Conservation (phyloP, 345 rosid species). For the Aegle marmelos region DNA sequence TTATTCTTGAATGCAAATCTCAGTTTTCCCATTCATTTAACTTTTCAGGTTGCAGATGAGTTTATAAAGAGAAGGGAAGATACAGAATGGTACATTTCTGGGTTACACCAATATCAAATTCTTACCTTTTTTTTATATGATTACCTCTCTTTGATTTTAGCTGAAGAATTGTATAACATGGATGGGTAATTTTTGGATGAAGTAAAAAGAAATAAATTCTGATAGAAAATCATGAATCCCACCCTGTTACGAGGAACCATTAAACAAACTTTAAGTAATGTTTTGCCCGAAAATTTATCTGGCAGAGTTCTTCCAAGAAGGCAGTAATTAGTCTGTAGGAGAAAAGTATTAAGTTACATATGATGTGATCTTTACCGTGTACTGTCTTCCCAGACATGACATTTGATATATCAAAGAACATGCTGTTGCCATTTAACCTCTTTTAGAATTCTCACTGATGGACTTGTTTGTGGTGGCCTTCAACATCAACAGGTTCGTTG, state of each 20-base stretch:
- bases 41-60: constrained; percentile 88
- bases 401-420: background rate
- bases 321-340: background rate
- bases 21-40: background rate
- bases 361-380: background rate
- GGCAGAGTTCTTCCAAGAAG: background rate
- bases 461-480: constrained; percentile 8
- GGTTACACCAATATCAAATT: background rate
- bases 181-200: background rate
- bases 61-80: constrained; percentile 87
- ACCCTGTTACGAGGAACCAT: background rate
- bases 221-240: constrained; percentile 1
- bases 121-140: background rate
- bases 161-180: background rate
- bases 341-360: background rate
- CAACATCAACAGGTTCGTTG: constrained; percentile 70
- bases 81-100: constrained; percentile 68
- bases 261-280: background rate
- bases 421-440: background rate
- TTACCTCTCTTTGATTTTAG: background rate
- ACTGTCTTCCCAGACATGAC: background rate
- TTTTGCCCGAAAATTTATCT: background rate
- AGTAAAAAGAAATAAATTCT: background rate
- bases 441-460: background rate
- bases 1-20: background rate